A percentile compares a stretch with the other conserved stretches of the same genome.
Evolutionary conservation across 1,139 yeast genomes (phyloP).

Genomic region (Tardiomyces blankii): DNA sequence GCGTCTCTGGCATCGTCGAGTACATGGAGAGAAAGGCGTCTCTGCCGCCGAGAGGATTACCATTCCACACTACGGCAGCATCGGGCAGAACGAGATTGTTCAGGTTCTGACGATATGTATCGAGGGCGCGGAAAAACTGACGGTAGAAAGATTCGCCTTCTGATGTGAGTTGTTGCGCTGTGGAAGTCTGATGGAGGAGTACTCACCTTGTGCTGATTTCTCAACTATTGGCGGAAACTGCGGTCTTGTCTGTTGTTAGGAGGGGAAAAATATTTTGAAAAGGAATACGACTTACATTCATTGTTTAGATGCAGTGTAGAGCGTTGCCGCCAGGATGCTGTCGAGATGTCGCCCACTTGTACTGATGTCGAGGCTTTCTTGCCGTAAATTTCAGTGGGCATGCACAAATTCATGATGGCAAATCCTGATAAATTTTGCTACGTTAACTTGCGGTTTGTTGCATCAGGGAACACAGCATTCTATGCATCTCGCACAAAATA

Average conservation of each 20-base stretch:
- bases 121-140: slow-evolving; percentile 20
- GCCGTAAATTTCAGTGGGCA: too few relatives aligned
- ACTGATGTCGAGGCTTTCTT: too few relatives aligned
- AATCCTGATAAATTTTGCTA: too few relatives aligned
- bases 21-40: slow-evolving; percentile 24
- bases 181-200: background rate
- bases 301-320: too few relatives aligned
- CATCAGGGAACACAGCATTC: too few relatives aligned
- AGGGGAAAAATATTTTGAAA: background rate
- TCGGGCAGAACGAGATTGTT: slow-evolving; percentile 15
- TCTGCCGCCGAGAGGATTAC: slow-evolving; percentile 28
- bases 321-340: too few relatives aligned
- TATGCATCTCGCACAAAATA: too few relatives aligned
- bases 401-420: too few relatives aligned
- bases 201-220: background rate
- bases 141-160: slow-evolving; percentile 7
- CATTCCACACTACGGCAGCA: slow-evolving; percentile 29
- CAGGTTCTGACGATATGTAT: slow-evolving; percentile 17
- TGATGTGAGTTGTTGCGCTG: background rate
- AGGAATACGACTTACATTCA: too few relatives aligned
- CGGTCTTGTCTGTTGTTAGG: background rate
- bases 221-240: background rate
- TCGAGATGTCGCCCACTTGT: too few relatives aligned
- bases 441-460: too few relatives aligned
- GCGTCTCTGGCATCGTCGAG: slow-evolving; percentile 20